phyloP scores from a whole-genome alignment of 495 filamentous ascomycete genomes.

The Hyaloscypha bicolor region DNA sequence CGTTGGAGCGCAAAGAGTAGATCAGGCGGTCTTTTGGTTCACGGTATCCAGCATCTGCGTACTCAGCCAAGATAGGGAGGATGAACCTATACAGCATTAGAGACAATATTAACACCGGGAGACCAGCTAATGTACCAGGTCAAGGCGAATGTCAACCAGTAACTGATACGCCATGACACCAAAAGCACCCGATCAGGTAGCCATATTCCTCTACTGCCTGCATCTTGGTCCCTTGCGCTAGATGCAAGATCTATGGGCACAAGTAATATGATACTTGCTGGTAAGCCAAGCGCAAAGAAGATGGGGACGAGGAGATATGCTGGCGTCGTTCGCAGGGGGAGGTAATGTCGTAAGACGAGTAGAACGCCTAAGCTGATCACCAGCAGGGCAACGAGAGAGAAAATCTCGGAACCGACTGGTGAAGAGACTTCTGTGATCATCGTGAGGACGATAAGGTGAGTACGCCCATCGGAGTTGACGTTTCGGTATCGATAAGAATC shows the following conservation, averaged over 20 bases:
- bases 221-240: conserved; percentile 67
- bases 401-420: conserved; percentile 68
- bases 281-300: conserved; percentile 90
- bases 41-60: conserved; percentile 89
- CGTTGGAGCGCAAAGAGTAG: conserved; percentile 84
- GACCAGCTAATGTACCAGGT: conserved; percentile 67
- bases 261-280: conserved; percentile 89
- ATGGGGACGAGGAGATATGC: conserved; percentile 89
- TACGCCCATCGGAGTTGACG: conserved; percentile 16
- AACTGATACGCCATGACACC: conserved; percentile 89
- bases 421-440: conserved; percentile 43
- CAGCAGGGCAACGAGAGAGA: conserved; percentile 70
- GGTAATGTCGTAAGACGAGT: conserved; percentile 82
- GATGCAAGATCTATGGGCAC: conserved; percentile 97
- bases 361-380: conserved; percentile 74
- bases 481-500: neutral
- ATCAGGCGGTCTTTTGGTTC: conserved; percentile 77
- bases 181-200: conserved; percentile 68
- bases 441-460: neutral
- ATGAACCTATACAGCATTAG: conserved; percentile 61
- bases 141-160: conserved; percentile 94
- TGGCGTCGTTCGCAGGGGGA: conserved; percentile 87
- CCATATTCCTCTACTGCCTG: conserved; percentile 62
- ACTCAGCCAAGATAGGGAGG: conserved; percentile 89
- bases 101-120: conserved; percentile 1